phyloP scores from a whole-genome alignment of 2,329 filamentous ascomycete species.

The Fusarium subglutinans region DNA sequence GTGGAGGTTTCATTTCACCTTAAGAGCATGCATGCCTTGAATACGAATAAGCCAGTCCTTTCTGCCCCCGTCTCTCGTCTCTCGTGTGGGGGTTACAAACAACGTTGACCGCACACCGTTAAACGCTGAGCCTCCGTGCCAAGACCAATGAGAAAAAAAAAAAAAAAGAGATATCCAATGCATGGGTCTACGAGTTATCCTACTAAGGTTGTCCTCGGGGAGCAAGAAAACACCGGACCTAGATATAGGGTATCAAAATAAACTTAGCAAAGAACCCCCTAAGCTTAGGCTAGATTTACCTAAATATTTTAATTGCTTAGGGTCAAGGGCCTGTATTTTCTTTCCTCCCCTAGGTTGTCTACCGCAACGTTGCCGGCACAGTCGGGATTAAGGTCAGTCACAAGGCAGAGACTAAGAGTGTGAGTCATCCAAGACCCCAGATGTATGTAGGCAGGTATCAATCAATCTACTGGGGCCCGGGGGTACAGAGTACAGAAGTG shows the following conservation, averaged over 20 bases:
- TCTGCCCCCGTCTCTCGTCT: neutral
- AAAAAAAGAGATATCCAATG: neutral
- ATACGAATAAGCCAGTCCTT: conserved; percentile 31
- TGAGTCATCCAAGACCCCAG: conserved; percentile 39
- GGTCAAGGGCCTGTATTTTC: neutral
- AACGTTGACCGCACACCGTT: conserved; percentile 9
- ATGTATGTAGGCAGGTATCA: neutral
- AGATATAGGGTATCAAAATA: too few relatives aligned
- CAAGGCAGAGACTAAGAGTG: conserved; percentile 9
- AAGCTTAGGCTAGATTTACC: too few relatives aligned
- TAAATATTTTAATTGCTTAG: too few relatives aligned
- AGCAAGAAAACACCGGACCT: neutral
- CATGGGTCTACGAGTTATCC: conserved; percentile 25
- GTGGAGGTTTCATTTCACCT: conserved; percentile 35
- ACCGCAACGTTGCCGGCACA: conserved; percentile 32
- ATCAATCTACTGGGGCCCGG: neutral
- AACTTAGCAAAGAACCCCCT: too few relatives aligned
- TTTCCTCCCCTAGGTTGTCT: neutral
- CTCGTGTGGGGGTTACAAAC: neutral
- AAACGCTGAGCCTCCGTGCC: conserved; percentile 28
- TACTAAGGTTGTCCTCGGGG: neutral
- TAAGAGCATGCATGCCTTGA: conserved; percentile 22
- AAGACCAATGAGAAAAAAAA: conserved; percentile 6
- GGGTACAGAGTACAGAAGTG: neutral
- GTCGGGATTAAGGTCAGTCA: conserved; percentile 11